phyloP scores from a whole-genome alignment of 2,329 filamentous ascomycete genomes.

The Fusarium robinianum region DNA sequence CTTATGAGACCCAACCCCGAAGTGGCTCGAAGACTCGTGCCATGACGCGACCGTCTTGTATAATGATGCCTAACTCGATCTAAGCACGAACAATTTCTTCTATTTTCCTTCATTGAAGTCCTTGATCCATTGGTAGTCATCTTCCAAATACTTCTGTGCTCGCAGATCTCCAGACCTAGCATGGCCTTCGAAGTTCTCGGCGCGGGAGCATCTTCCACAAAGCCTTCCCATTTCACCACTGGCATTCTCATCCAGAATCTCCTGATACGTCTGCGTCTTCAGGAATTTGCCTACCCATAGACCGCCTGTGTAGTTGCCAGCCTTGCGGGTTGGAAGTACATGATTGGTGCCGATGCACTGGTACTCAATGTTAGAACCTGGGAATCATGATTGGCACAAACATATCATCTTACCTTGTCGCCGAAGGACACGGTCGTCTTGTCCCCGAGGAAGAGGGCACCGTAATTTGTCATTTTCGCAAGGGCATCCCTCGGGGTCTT shows the following conservation, averaged over 20 bases:
- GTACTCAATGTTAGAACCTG: neutral
- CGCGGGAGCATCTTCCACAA: conserved; percentile 15
- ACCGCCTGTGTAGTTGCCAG: conserved; percentile 11
- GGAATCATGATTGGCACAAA: too few species aligned
- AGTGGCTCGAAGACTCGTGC: too few species aligned
- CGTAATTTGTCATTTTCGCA: conserved; percentile 19
- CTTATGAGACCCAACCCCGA: too few species aligned
- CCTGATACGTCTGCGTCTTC: conserved; percentile 21
- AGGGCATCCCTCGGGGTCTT: conserved; percentile 12
- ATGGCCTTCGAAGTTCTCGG: conserved; percentile 19
- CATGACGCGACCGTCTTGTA: too few species aligned
- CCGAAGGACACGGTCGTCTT: conserved; percentile 22
- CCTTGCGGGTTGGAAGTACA: conserved; percentile 10
- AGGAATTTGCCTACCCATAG: conserved; percentile 21
- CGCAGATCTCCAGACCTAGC: conserved; percentile 20
- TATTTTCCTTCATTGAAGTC: too few species aligned
- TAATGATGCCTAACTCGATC: too few species aligned
- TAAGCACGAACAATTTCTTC: too few species aligned
- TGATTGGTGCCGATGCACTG: conserved; percentile 24
- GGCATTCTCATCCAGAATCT: conserved; percentile 8
- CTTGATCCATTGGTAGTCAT: too few species aligned
- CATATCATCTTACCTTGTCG: conserved; percentile 12
- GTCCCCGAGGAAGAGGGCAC: conserved; percentile 14
- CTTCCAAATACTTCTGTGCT: too few species aligned
- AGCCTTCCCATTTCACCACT: conserved; percentile 13